phyloP scores from a whole-genome alignment of 1,284 basidiomycete genomes.

The Sphaerobolus stellatus region DNA sequence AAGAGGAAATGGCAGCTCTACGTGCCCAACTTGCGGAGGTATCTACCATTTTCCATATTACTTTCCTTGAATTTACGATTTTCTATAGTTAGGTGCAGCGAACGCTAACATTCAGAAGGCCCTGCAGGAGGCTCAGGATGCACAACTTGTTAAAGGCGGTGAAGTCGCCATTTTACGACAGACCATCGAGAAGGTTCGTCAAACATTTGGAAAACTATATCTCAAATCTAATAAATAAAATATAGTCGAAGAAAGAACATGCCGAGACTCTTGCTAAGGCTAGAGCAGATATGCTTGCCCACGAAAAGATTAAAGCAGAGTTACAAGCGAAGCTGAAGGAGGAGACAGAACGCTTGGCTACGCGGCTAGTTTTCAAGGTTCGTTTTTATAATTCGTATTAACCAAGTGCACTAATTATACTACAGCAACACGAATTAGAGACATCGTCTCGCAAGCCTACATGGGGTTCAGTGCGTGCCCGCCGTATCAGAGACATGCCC shows the following conservation, averaged over 20 bases:
- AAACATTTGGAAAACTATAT: neutral
- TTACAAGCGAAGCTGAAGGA: slow-evolving; percentile 59
- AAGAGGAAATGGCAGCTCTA: slow-evolving; percentile 8
- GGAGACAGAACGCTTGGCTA: slow-evolving; percentile 68
- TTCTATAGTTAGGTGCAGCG: slow-evolving; percentile 47
- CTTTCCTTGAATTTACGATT: slow-evolving; percentile 9
- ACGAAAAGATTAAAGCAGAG: slow-evolving; percentile 52
- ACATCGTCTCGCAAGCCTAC: slow-evolving; percentile 52
- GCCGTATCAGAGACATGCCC: slow-evolving; percentile 35
- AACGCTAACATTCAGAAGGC: slow-evolving; percentile 45
- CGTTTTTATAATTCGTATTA: slow-evolving; percentile 14
- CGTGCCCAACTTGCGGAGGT: slow-evolving; percentile 16
- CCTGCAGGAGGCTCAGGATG: slow-evolving; percentile 48
- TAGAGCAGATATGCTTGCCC: slow-evolving; percentile 57
- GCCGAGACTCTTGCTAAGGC: slow-evolving; percentile 54
- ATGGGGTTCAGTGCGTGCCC: slow-evolving; percentile 36
- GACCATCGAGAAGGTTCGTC: slow-evolving; percentile 55
- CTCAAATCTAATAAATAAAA: neutral
- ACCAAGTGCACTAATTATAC: neutral
- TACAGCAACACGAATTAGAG: slow-evolving; percentile 73
- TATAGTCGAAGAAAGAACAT: slow-evolving; percentile 60
- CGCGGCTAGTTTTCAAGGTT: slow-evolving; percentile 70
- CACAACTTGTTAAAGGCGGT: slow-evolving; percentile 53
- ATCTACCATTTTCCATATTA: slow-evolving; percentile 9
- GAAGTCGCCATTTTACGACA: slow-evolving; percentile 61